A percentile compares a stretch with the other conserved stretches of the same genome.
Conservation (phyloP, 2,329 filamentous ascomycete species). For the Didymellaceae sp. region DNA sequence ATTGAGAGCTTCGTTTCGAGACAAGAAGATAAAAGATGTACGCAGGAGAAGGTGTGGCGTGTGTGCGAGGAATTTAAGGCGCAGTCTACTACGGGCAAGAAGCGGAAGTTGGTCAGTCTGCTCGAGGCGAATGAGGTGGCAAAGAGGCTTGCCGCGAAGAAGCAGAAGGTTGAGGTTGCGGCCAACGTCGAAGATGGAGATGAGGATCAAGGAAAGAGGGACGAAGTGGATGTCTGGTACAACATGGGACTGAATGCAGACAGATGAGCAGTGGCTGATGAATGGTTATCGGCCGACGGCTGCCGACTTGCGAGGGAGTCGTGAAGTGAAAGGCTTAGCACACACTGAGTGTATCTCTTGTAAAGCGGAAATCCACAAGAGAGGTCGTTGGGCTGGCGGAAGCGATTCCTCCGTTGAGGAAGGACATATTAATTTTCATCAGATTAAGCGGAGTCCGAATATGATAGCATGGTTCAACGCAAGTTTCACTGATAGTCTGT, state of each 20-base stretch:
- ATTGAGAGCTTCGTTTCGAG: constrained; percentile 29
- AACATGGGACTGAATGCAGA: background rate
- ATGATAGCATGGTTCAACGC: no score
- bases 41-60: constrained; percentile 43
- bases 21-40: constrained; percentile 1
- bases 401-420: no score
- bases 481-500: no score
- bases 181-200: constrained; percentile 45
- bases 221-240: constrained; percentile 19
- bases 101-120: constrained; percentile 62
- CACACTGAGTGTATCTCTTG: no score
- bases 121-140: constrained; percentile 68
- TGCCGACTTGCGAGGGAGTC: no score
- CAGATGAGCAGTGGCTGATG: background rate
- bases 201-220: constrained; percentile 13
- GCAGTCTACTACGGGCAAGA: constrained; percentile 37
- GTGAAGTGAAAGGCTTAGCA: background rate
- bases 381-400: no score
- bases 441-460: no score
- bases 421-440: no score
- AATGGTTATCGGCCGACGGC: no score
- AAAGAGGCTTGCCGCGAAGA: constrained; percentile 52
- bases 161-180: constrained; percentile 54
- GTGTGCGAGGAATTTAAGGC: constrained; percentile 44
- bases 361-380: no score